Base-by-base conservation (phyloP, 164 flowering plant genomes). In the Dillenia suffruticosa region DNA sequence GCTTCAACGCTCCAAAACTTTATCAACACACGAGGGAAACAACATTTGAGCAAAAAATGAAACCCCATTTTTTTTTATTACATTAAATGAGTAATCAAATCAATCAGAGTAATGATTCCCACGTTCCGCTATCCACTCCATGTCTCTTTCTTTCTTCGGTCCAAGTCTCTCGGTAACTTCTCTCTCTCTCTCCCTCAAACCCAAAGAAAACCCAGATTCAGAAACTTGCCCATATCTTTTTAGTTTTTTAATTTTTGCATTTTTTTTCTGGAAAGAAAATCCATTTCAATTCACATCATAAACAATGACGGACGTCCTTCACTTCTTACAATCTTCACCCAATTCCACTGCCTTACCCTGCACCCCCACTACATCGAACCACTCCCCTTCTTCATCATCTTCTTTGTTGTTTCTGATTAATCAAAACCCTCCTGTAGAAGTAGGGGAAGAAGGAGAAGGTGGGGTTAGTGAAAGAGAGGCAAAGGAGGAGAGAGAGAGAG, bases 301-400 rank as follows among this genome's bases (percentile, higher is more conserved):
- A 68, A 67, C 79, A 63, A 81, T 81, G 82, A 78, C 82, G 9
- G 81, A 77, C 64, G 84, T 84, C 54, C 81, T 81, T 50, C 84
- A 65, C 57, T 74, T 79, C 44, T 75, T 78, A 46, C 74, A 77
- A 56, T 74, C 80, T 14, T 72, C 84, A 40, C 70, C 79, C 64
- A 72, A 75, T 51, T 74, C 79, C 64, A 72, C 76, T 51, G 72
- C 75, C 49, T 61, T 64, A 19, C 66, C 74, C n/a, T 62, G 69
- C 58, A 60, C 67, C 14, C 54, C 80, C 24, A 45, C 73, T 8
- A 54, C 19, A 58, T 61, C 45, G 49, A 13, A 54, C 44, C 53
- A 50, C 5, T 44, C 60, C 10, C 48, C 40, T 32, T 32, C 40
- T 32, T 32, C 40, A 5, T 26, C 40, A 2, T 32, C 40, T 32